A percentile compares a stretch with the other conserved stretches of the same genome.
Conservation (phyloP, 2,329 filamentous ascomycete genomes). For the Botryotinia narcissicola region DNA sequence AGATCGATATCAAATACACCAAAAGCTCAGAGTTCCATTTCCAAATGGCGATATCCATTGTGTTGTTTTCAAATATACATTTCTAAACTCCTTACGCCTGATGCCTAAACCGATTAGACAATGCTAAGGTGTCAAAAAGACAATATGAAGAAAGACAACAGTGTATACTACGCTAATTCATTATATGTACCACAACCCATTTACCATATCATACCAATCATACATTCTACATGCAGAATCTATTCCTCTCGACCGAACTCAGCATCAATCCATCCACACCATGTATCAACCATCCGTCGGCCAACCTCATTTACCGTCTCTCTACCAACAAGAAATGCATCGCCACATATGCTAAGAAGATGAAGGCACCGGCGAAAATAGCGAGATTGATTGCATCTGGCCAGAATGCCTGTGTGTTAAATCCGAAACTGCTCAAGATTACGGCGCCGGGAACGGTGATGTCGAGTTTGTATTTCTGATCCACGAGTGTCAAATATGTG, state of each 20-base stretch:
- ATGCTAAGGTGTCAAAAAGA: not conserved
- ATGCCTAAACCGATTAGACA: not conserved
- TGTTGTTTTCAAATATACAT: not conserved
- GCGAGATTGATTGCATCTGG: slow-evolving; percentile 76
- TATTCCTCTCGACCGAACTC: not conserved
- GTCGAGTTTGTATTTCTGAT: slow-evolving; percentile 93
- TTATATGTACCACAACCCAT: slow-evolving; percentile 9
- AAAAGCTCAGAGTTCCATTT: not conserved
- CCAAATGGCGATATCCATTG: not conserved
- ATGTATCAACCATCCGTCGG: not conserved
- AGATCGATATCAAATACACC: not conserved
- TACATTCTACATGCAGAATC: slow-evolving; percentile 6
- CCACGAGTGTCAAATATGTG: slow-evolving; percentile 80
- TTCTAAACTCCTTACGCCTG: not conserved
- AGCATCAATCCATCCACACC: not conserved
- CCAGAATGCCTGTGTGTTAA: slow-evolving; percentile 85
- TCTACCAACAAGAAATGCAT: slow-evolving; percentile 95
- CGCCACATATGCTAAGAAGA: slow-evolving; percentile 82
- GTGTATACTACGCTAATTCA: slow-evolving; percentile 1
- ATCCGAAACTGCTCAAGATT: slow-evolving; percentile 92
- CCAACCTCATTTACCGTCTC: slow-evolving; percentile 57
- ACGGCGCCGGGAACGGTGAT: slow-evolving; percentile 94
- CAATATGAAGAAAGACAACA: not conserved
- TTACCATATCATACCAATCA: slow-evolving; percentile 1
- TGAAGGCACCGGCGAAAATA: slow-evolving; percentile 77